Conservation (phyloP, 805 yeast genomes). For the Wickerhamiella parazyma region DNA sequence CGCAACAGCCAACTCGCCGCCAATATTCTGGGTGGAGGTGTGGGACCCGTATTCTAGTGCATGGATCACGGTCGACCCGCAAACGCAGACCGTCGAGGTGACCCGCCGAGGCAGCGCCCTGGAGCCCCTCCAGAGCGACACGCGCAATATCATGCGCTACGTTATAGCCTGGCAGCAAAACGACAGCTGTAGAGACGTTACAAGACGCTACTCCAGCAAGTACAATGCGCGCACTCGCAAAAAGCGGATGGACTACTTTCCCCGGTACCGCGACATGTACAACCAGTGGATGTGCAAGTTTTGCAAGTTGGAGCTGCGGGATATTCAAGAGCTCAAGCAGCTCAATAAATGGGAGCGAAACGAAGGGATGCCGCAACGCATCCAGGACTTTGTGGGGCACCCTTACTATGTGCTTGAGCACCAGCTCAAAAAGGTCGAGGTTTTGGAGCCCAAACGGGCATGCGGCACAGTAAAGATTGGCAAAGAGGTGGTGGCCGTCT, state of each 20-base stretch:
- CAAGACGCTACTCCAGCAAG: constrained; percentile 61
- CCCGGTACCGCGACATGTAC: constrained; percentile 41
- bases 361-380: constrained; percentile 80
- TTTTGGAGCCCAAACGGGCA: constrained; percentile 45
- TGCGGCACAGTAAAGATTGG: constrained; percentile 59
- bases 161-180: constrained; percentile 61
- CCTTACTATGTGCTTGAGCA: constrained; percentile 73
- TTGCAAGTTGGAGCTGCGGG: constrained; percentile 24
- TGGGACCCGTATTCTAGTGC: constrained; percentile 62
- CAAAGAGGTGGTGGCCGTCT: constrained; percentile 33
- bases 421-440: constrained; percentile 59
- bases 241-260: constrained; percentile 52
- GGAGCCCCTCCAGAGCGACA: constrained; percentile 59
- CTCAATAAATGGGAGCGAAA: constrained; percentile 45
- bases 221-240: constrained; percentile 65
- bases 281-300: constrained; percentile 29
- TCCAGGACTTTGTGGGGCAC: constrained; percentile 74
- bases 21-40: constrained; percentile 93
- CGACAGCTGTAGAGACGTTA: constrained; percentile 64
- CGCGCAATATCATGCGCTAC: constrained; percentile 50
- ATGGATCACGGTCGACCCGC: constrained; percentile 84
- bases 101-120: constrained; percentile 43
- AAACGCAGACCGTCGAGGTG: constrained; percentile 47
- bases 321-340: constrained; percentile 40
- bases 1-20: constrained; percentile 24